Percentiles rank a stretch among this genome's conserved stretches.
Conservation (phyloP, 2,329 filamentous ascomycete genomes). For the Ophiostoma sp. region DNA sequence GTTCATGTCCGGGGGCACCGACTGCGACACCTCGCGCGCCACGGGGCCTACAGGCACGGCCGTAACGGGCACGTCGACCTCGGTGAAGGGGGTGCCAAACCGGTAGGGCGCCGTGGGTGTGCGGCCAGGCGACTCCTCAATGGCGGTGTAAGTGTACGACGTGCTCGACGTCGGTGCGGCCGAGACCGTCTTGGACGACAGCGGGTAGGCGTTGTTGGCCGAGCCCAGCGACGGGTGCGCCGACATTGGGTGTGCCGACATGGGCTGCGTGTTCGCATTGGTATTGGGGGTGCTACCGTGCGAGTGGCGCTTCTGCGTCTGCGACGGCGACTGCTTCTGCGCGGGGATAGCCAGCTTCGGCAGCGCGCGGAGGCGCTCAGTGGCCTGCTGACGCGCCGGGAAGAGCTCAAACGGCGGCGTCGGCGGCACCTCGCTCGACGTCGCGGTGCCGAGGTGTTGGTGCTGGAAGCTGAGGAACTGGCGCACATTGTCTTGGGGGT, state of each 20-base stretch:
- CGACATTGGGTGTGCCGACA: conserved; percentile 26
- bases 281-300: neutral
- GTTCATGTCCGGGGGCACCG: conserved; percentile 89
- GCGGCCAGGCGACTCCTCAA: conserved; percentile 26
- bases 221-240: conserved; percentile 19
- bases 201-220: conserved; percentile 9
- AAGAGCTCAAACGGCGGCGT: conserved; percentile 65
- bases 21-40: conserved; percentile 75
- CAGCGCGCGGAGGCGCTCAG: conserved; percentile 52
- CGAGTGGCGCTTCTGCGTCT: conserved; percentile 25
- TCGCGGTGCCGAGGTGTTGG: conserved; percentile 35
- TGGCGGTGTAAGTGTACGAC: conserved; percentile 27
- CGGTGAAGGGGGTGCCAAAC: conserved; percentile 81
- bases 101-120: conserved; percentile 60
- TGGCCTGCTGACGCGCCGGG: conserved; percentile 38
- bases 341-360: conserved; percentile 58
- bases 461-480: conserved; percentile 87
- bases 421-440: conserved; percentile 54
- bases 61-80: conserved; percentile 82
- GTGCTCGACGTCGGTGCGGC: conserved; percentile 20
- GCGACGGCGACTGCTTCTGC: neutral
- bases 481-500: conserved; percentile 88
- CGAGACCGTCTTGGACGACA: conserved; percentile 20
- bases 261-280: conserved; percentile 23
- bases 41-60: conserved; percentile 65